Base-by-base conservation (phyloP, 805 yeast genomes). In the Wickerhamomyces canadensis region DNA sequence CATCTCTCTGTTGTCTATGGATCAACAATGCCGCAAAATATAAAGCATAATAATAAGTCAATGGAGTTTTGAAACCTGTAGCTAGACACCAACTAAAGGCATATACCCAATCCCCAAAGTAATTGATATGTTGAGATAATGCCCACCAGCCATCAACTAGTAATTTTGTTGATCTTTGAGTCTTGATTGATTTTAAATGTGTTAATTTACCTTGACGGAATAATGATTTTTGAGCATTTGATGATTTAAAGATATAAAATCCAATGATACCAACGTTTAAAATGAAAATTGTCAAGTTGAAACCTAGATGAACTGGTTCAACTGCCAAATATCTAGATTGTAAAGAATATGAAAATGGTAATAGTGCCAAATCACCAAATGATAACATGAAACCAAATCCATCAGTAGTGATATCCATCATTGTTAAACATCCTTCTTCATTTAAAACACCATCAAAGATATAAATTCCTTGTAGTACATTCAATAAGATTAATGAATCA, bases 131-230 rank as follows among this genome's bases (percentile, higher is more conserved):
- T 48, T 95, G 95, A 6, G 95, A 79, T 15, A 69, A 59, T 2
- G 83, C 84, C 98, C 98, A 93, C 98, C 98, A 93, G 3, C 98
- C 96, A 52, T 87, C 93, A 37, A 79, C 74, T 31, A 93, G 64
- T 45, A 93, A 70, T 54, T 76, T 84, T 19, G 95, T 81, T 1
- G 95, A 95, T 13, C 83, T 76, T 22, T 72, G 66, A 0, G 97
- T 82, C 45, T 74, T 65, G 41, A 93, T 84, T 37, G 75, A 79
- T 44, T 76, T 72, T 62, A 87, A 64, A 54, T 85, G 78, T 29
- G 70, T 61, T 40, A 88, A 69, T 48, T 81, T 74, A 13, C 96
- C 95, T 44, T 74, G 76, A 62, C 84, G 81, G 68, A 93, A 93
- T 23, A 74, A 72, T 18, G 87, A 78, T 64, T 93, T 93, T 58